Conservation (phyloP, 164 flowering plant genomes). For the Brasenia schreberi region DNA sequence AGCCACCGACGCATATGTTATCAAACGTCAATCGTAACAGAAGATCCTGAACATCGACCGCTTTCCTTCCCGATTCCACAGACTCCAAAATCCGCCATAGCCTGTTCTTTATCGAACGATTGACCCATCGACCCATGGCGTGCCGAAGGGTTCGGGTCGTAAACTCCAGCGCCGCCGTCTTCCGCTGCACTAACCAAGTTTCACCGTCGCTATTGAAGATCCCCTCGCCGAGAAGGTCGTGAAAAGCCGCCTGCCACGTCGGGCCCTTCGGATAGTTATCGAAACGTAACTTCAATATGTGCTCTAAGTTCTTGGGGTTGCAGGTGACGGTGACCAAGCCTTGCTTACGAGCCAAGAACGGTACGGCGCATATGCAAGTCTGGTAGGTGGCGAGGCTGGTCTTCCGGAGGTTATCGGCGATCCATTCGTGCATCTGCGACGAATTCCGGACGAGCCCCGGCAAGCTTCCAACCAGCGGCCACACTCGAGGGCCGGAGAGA, state of each 20-base stretch:
- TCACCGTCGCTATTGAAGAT: constrained; percentile 90
- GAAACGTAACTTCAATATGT: constrained; percentile 65
- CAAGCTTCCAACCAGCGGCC: constrained; percentile 65
- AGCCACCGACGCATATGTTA: constrained; percentile 88
- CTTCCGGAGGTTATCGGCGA: constrained; percentile 38
- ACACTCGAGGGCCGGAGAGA: constrained; percentile 53
- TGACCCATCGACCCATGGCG: constrained; percentile 94
- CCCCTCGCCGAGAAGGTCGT: constrained; percentile 84
- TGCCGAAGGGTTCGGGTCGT: constrained; percentile 83
- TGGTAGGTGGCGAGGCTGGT: constrained; percentile 63
- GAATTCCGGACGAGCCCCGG: constrained; percentile 48
- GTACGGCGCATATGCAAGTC: constrained; percentile 46
- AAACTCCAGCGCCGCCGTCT: constrained; percentile 89
- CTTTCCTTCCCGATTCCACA: constrained; percentile 17
- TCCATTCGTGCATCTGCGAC: constrained; percentile 67
- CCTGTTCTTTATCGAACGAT: constrained; percentile 54
- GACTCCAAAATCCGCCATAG: constrained; percentile 52
- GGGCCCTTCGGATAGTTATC: constrained; percentile 92
- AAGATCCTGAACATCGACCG: constrained; percentile 74
- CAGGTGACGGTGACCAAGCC: constrained; percentile 74
- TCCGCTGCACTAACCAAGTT: constrained; percentile 83
- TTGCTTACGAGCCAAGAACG: constrained; percentile 46
- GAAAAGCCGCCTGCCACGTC: constrained; percentile 61
- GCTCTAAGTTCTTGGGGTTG: constrained; percentile 77
- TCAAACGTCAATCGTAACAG: constrained; percentile 73